A percentile compares a stretch with the other conserved stretches of the same genome.
These are phyloP conservation scores for Yamadazyma triangularis DNA, from an alignment of 1,139 yeast species.

Conservation along the genomic window DNA sequence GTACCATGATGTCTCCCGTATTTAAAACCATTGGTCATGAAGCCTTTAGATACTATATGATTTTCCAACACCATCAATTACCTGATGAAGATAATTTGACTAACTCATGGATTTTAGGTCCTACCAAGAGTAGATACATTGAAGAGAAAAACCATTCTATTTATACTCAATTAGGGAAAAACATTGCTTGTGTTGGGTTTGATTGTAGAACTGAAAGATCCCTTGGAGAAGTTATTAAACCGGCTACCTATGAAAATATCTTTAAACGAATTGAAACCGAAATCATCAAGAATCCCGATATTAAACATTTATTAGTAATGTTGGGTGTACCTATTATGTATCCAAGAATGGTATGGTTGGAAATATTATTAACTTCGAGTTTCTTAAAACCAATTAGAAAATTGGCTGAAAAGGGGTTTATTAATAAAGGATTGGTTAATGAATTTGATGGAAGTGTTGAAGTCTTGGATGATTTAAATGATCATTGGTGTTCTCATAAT, in stretches of 20 bases:
- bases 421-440: slow-evolving; percentile 70
- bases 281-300: slow-evolving; percentile 40
- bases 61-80: slow-evolving; percentile 81
- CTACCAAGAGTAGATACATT: slow-evolving; percentile 37
- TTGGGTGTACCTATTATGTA: slow-evolving; percentile 93
- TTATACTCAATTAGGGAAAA: slow-evolving; percentile 69
- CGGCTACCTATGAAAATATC: slow-evolving; percentile 52
- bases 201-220: slow-evolving; percentile 93
- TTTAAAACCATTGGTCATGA: slow-evolving; percentile 68
- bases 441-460: slow-evolving; percentile 91
- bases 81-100: slow-evolving; percentile 45
- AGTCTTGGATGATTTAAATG: slow-evolving; percentile 86
- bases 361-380: slow-evolving; percentile 61
- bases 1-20: slow-evolving; percentile 67
- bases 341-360: slow-evolving; percentile 90
- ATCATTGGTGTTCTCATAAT: slow-evolving; percentile 90
- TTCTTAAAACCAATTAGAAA: slow-evolving; percentile 61
- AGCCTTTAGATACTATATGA: slow-evolving; percentile 82
- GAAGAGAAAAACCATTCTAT: slow-evolving; percentile 66
- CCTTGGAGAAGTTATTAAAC: slow-evolving; percentile 51
- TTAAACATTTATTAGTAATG: slow-evolving; percentile 76
- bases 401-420: slow-evolving; percentile 64
- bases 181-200: slow-evolving; percentile 67
- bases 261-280: slow-evolving; percentile 60
- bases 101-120: slow-evolving; percentile 51